Base-by-base conservation (phyloP, 371 early-diverging fungal species). In the Apophysomyces variabilis region DNA sequence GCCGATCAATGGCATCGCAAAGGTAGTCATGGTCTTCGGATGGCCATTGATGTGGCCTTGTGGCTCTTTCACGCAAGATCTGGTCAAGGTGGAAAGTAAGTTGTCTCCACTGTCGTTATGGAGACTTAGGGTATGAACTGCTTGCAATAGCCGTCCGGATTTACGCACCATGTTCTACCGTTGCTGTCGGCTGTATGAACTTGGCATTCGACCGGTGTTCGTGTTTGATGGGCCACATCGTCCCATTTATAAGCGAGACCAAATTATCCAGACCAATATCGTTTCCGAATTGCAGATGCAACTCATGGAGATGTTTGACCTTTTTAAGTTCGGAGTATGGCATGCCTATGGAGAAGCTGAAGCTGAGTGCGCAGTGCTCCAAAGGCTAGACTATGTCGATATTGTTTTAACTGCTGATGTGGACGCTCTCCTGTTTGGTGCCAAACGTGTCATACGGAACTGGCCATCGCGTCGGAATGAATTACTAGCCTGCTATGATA, bases 281-380 rank as follows among this genome's bases (percentile, higher is more conserved):
- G 38, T 66, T 14, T 12, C 13, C 9, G 16, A 79, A 54, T 68
- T 79, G 3, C 35, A 61, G 5, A 35, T 67, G 11, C 21, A 50
- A 21, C 21, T 50, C 21, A 50, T 50, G 16, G 21, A 16, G 21
- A 50, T 50, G 54, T 21, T 50, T n/a, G 21, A 50, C 21, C 54
- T 7, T 2, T 82, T 82, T 44, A 62, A 66, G 1, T 82, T 77
- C 41, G 47, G 58, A 1, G 35, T 61, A 8, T 82, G 82, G 82
- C 21, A 73, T 2, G 77, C 79, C 0, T 57, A 73, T 50, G 82
- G 82, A 0, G 82, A 82, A 57, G 82, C 82, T 8, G 82, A 78
- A 60, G 82, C 82, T 0, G 82, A 82, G 56, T 82, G 82, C 47
- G 82, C 79, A 0, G 60, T 69, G n/a, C 38, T 82, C 0, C 68